Conservation (phyloP, 169 alveolate genomes). For the Plasmodium relictum region DNA sequence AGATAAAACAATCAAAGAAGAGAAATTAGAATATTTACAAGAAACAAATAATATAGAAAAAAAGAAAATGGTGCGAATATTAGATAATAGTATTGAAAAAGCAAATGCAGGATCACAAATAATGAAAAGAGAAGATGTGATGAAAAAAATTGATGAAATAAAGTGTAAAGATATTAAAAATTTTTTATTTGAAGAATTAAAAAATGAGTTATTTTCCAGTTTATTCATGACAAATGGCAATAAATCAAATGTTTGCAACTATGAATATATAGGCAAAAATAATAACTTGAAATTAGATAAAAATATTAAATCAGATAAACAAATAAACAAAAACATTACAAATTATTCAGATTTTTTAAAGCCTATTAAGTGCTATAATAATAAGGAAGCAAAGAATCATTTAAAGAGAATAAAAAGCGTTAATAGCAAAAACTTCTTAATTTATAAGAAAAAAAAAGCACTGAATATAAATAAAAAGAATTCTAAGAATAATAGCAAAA, state of each 20-base stretch:
- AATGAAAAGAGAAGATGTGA: not conserved
- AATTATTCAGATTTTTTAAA: not conserved
- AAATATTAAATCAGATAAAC: not conserved
- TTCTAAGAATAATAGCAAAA: not conserved
- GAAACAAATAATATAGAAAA: not conserved
- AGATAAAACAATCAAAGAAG: not conserved
- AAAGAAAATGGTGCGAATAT: too few species aligned
- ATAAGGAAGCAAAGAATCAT: not conserved
- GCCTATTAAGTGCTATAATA: not conserved
- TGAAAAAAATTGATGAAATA: not conserved
- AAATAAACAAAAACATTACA: not conserved
- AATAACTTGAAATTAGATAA: conserved; percentile 8
- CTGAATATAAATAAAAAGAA: not conserved
- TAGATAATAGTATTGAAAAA: too few species aligned
- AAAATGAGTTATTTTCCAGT: conserved; percentile 19
- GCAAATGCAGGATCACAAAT: not conserved
- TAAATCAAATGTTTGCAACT: not conserved
- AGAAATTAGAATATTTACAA: not conserved
- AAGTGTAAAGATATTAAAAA: conserved; percentile 1
- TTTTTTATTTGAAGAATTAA: conserved; percentile 24
- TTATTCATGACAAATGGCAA: not conserved
- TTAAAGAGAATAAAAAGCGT: not conserved
- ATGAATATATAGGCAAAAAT: not conserved
- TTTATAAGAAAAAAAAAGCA: too few species aligned
- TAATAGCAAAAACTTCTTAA: not conserved